A percentile compares a stretch with the other conserved stretches of the same genome.
These are phyloP conservation scores for Aphanomyces stellatus DNA, from an alignment of 352 stramenopile species.

Conservation along the genomic window DNA sequence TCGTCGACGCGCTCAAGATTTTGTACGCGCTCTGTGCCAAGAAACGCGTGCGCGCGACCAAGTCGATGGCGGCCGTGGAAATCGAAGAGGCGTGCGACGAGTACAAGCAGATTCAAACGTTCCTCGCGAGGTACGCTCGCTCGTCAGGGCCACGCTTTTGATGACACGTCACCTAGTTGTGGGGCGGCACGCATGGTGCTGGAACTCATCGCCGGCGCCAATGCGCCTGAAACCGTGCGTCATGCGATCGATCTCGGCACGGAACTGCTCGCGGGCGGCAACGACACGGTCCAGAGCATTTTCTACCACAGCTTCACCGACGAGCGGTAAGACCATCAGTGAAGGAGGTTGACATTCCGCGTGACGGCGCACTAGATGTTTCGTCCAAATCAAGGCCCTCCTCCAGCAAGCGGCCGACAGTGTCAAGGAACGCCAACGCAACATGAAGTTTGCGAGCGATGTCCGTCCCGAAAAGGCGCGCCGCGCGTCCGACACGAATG, in stretches of 20 bases:
- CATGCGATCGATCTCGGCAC: not conserved
- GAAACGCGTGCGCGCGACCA: not conserved
- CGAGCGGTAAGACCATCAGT: not conserved
- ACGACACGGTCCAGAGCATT: slow-evolving; percentile 7
- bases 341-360: too few species aligned
- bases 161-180: not conserved
- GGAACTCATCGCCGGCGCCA: not conserved
- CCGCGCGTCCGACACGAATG: slow-evolving; percentile 3
- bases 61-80: not conserved
- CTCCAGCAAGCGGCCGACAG: slow-evolving; percentile 10
- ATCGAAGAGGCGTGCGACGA: slow-evolving; percentile 5
- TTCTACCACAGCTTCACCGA: slow-evolving; percentile 13
- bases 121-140: not conserved
- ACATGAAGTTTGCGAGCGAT: slow-evolving; percentile 6
- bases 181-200: not conserved
- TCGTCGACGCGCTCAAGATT: slow-evolving; percentile 6
- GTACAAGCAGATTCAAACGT: not conserved
- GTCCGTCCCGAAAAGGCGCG: not conserved
- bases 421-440: slow-evolving; percentile 13
- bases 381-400: slow-evolving; percentile 7
- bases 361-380: slow-evolving; percentile 1
- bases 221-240: not conserved
- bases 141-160: not conserved
- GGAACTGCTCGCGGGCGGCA: slow-evolving; percentile 18
- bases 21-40: not conserved